These are phyloP conservation scores for Strigomonas culicis DNA, from an alignment of 208 protist genomes.

Conservation along the genomic window DNA sequence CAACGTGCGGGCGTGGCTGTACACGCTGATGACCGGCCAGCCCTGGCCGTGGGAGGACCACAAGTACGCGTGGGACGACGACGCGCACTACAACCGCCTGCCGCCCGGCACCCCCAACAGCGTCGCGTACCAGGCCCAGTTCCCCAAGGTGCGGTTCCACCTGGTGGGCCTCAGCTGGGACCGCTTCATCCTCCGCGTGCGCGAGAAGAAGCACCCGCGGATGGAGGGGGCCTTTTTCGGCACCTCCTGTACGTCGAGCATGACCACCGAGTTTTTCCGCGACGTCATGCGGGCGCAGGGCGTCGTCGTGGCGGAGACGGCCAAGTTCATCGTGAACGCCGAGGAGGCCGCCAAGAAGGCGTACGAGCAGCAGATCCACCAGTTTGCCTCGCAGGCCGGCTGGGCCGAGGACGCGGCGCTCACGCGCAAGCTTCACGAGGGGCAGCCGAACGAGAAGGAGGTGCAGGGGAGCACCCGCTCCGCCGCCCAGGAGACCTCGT, in stretches of 20 bases:
- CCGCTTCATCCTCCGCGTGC: constrained; percentile 51
- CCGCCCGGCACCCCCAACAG: constrained; percentile 62
- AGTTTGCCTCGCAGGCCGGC: constrained; percentile 34
- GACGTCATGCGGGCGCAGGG: constrained; percentile 42
- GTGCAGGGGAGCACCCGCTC: constrained; percentile 1
- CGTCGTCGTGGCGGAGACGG: constrained; percentile 83
- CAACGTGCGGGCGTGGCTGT: constrained; percentile 88
- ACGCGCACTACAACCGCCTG: constrained; percentile 78
- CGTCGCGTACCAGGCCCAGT: constrained; percentile 40
- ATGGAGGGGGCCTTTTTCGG: constrained; percentile 84
- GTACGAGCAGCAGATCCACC: constrained; percentile 61
- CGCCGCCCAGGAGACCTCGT: constrained; percentile 41
- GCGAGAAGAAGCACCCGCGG: constrained; percentile 19
- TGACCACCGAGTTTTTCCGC: constrained; percentile 46
- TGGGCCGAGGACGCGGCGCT: constrained; percentile 37
- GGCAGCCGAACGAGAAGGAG: constrained; percentile 36
- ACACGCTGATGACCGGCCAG: constrained; percentile 73
- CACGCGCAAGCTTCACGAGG: constrained; percentile 44
- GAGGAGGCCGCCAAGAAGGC: constrained; percentile 69
- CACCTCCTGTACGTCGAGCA: constrained; percentile 67
- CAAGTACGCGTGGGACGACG: constrained; percentile 86
- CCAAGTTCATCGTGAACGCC: constrained; percentile 87
- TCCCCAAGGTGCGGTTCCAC: constrained; percentile 70
- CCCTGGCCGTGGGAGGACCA: constrained; percentile 86
- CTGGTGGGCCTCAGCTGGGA: constrained; percentile 76